phyloP scores from a whole-genome alignment of 2,329 filamentous ascomycete genomes.

The Colletotrichum sublineola region DNA sequence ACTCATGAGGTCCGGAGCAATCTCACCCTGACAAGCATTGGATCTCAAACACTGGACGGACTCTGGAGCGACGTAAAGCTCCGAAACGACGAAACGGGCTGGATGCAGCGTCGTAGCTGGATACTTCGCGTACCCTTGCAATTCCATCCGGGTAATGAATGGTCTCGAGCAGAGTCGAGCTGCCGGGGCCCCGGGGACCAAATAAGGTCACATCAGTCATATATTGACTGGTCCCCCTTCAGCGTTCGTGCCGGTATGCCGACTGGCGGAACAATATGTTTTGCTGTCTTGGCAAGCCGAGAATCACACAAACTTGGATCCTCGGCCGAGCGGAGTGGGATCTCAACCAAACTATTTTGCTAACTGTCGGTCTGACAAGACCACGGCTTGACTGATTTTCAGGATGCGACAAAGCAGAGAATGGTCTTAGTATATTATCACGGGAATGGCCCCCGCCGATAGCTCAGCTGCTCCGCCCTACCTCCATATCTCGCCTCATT shows the following conservation, averaged over 20 bases:
- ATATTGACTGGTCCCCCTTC: slow-evolving; percentile 4
- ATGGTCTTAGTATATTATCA: too few relatives aligned
- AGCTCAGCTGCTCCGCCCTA: not conserved
- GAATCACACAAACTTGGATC: slow-evolving; percentile 10
- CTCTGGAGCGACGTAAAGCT: not conserved
- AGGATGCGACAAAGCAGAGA: slow-evolving; percentile 4
- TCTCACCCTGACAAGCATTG: not conserved
- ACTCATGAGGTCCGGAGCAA: slow-evolving; percentile 1
- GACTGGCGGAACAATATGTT: slow-evolving; percentile 38
- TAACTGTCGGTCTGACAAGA: slow-evolving; percentile 3
- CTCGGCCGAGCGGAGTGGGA: slow-evolving; percentile 38
- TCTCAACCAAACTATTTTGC: not conserved
- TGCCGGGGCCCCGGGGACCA: not conserved
- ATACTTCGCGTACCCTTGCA: not conserved
- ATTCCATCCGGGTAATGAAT: not conserved
- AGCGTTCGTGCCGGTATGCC: not conserved
- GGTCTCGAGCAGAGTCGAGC: slow-evolving; percentile 32
- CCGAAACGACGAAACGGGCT: not conserved
- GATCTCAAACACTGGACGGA: slow-evolving; percentile 9
- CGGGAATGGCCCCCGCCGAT: not conserved
- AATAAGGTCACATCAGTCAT: slow-evolving; percentile 14
- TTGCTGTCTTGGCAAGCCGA: slow-evolving; percentile 25
- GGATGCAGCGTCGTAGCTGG: slow-evolving; percentile 10
- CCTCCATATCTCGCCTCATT: not conserved
- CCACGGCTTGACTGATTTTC: not conserved